Conservation (phyloP, 257 asterid genomes). For the Agastache rugosa region DNA sequence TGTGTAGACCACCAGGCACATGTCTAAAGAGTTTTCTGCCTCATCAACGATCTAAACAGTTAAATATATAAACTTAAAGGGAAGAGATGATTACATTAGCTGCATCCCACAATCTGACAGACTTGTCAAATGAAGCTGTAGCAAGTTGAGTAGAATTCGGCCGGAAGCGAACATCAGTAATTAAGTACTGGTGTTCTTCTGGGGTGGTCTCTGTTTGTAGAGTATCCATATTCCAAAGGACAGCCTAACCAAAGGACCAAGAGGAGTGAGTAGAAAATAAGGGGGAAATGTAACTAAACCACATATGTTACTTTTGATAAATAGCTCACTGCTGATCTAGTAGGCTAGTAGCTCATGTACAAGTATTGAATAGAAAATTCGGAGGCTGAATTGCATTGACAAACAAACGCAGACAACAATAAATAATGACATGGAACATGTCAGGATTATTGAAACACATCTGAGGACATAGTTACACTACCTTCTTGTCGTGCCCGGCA, state of each 20-base stretch:
- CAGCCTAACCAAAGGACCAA: constrained; percentile 62
- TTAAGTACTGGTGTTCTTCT: constrained; percentile 80
- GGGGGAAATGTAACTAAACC: background rate
- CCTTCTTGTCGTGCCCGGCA: constrained; percentile 99
- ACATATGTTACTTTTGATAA: constrained; percentile 1
- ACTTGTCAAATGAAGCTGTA: constrained; percentile 86
- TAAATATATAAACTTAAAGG: constrained; percentile 17
- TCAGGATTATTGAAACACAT: constrained; percentile 12
- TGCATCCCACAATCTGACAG: constrained; percentile 97
- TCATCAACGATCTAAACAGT: constrained; percentile 20
- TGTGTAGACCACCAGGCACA: background rate
- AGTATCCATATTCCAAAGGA: constrained; percentile 97
- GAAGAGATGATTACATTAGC: constrained; percentile 68
- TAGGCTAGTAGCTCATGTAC: background rate
- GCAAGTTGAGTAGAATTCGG: constrained; percentile 93
- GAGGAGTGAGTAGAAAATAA: background rate
- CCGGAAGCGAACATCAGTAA: constrained; percentile 93
- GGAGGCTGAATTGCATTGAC: background rate
- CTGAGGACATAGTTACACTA: constrained; percentile 27
- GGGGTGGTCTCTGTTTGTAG: constrained; percentile 66
- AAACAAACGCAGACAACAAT: constrained; percentile 16
- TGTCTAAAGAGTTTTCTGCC: background rate
- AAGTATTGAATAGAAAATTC: constrained; percentile 4
- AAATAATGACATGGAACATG: constrained; percentile 12
- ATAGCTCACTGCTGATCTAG: background rate